These are phyloP conservation scores for Trametes cinnabarina DNA, from an alignment of 768 basidiomycete genomes.

Conservation along the genomic window DNA sequence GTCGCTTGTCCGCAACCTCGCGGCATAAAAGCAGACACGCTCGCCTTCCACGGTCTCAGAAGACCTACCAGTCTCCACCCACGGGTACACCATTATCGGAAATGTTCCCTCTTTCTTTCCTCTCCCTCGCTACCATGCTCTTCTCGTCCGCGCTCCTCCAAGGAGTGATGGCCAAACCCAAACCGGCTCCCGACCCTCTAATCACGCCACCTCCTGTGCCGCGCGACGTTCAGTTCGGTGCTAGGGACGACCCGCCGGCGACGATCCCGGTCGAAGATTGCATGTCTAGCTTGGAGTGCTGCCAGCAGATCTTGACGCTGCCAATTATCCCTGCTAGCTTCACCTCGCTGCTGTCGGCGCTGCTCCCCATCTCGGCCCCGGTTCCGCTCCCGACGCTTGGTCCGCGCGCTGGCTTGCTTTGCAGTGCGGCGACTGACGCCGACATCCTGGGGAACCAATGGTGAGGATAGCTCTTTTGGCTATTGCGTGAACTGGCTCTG, in stretches of 20 bases:
- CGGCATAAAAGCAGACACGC: background rate
- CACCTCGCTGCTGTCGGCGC: background rate
- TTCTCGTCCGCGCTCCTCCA: background rate
- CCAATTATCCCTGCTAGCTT: conserved; percentile 1
- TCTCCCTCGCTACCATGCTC: background rate
- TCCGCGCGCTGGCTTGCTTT: conserved; percentile 3
- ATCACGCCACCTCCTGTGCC: conserved; percentile 1
- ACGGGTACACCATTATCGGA: background rate
- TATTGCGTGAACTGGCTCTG: background rate
- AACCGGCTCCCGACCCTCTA: background rate
- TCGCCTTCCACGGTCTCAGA: background rate
- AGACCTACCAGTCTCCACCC: background rate
- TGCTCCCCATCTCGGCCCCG: conserved; percentile 6
- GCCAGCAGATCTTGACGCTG: conserved; percentile 5
- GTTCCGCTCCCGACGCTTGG: conserved; percentile 14
- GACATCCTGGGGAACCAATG: conserved; percentile 7
- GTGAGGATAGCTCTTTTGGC: background rate
- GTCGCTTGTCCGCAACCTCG: background rate
- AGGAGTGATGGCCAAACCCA: background rate
- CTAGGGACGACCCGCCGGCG: background rate
- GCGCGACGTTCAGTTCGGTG: background rate
- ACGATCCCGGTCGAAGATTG: background rate
- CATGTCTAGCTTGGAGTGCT: conserved; percentile 1
- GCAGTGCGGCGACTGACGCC: background rate
- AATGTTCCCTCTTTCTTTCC: background rate